A percentile compares a stretch with the other conserved stretches of the same genome.
These are phyloP conservation scores for Solanum peruvianum DNA, from an alignment of 257 asterid species.

Conservation along the genomic window DNA sequence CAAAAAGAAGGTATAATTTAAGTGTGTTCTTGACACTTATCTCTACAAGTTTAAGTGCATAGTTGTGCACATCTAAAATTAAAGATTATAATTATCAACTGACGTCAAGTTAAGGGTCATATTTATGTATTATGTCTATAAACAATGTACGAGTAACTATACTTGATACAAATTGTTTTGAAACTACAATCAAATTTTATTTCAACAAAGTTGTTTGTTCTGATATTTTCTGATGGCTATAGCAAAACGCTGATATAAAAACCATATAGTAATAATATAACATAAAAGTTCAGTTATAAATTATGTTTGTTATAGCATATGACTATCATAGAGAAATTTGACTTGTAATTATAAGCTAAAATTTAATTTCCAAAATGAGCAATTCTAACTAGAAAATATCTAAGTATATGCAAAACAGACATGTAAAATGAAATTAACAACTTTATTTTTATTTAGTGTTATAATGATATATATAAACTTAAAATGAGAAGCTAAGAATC, in stretches of 20 bases:
- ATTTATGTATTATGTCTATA: too few relatives aligned
- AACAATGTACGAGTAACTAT: neutral
- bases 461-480: neutral
- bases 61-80: too few relatives aligned
- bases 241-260: accelerated
- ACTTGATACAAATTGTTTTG: neutral
- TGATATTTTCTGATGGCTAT: too few relatives aligned
- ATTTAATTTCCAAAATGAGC: neutral
- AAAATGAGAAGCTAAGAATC: neutral
- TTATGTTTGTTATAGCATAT: neutral
- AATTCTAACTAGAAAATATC: too few relatives aligned
- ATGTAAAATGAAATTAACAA: neutral
- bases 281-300: too few relatives aligned
- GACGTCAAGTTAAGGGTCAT: too few relatives aligned
- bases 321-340: neutral
- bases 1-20: too few relatives aligned
- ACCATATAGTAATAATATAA: too few relatives aligned
- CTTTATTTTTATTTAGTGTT: neutral
- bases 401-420: neutral
- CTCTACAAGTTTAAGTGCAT: too few relatives aligned
- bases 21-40: too few relatives aligned
- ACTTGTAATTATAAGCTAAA: too few relatives aligned
- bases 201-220: neutral
- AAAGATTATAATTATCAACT: too few relatives aligned
- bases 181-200: neutral